Percentiles rank a stretch among this genome's conserved stretches.
Evolutionary conservation across 139 green algal genomes (phyloP).

Genomic region (Edaphochlamys debaryana): DNA sequence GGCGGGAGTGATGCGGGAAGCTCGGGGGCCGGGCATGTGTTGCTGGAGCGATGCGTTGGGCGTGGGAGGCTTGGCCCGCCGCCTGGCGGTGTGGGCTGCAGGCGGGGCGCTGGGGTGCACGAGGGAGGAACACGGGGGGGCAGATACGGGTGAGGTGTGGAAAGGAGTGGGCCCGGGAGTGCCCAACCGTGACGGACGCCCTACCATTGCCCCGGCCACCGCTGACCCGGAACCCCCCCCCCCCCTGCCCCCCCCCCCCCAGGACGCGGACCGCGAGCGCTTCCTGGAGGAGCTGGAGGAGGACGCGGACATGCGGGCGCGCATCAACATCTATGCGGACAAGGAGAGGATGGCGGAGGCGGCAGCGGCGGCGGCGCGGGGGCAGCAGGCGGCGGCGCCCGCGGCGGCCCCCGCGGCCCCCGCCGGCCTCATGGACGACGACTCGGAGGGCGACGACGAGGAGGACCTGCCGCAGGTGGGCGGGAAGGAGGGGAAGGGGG

Average conservation of each 20-base stretch:
- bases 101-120: too few species aligned
- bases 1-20: too few species aligned
- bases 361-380: slow-evolving; percentile 30
- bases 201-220: neutral
- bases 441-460: slow-evolving; percentile 58
- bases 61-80: too few species aligned
- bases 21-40: too few species aligned
- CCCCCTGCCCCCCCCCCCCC: neutral
- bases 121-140: too few species aligned
- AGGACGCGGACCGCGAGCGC: slow-evolving; percentile 78
- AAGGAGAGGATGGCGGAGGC: slow-evolving; percentile 23
- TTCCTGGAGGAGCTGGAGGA: slow-evolving; percentile 84
- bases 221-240: neutral
- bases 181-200: too few species aligned
- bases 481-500: neutral
- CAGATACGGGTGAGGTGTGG: too few species aligned
- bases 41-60: neutral
- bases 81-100: too few species aligned
- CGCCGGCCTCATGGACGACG: slow-evolving; percentile 26
- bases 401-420: neutral
- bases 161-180: too few species aligned
- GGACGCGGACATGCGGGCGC: slow-evolving; percentile 59
- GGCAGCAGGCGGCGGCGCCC: neutral
- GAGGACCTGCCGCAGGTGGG: slow-evolving; percentile 59
- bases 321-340: slow-evolving; percentile 62